Percentiles rank a stretch among this genome's conserved stretches.
Evolutionary conservation across 371 early-diverging fungal species (phyloP).

Genomic region (Lichtheimia hyalospora): DNA sequence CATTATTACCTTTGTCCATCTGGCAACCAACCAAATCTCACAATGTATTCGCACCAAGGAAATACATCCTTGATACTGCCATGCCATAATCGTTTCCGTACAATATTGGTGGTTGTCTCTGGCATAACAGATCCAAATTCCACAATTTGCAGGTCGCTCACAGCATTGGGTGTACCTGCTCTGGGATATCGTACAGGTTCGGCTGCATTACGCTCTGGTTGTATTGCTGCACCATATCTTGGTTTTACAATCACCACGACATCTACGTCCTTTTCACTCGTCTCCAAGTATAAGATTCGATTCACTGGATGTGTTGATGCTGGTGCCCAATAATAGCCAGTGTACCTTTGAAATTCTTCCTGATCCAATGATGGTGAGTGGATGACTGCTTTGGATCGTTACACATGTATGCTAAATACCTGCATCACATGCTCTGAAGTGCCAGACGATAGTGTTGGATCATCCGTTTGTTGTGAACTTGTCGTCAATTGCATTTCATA

Average conservation of each 20-base stretch:
- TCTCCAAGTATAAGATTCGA: conserved; percentile 65
- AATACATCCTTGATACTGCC: conserved; percentile 45
- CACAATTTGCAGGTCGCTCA: conserved; percentile 58
- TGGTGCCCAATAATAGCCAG: conserved; percentile 71
- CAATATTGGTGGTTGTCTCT: conserved; percentile 9
- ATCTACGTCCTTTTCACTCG: conserved; percentile 65
- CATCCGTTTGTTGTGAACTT: conserved; percentile 35
- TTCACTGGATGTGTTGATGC: conserved; percentile 27
- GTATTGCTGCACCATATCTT: neutral
- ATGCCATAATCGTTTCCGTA: conserved; percentile 51
- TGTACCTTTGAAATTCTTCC: conserved; percentile 76
- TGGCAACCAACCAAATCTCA: conserved; percentile 76
- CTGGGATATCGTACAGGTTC: conserved; percentile 58
- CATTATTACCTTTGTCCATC: conserved; percentile 59
- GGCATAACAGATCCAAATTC: conserved; percentile 39
- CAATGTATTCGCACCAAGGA: conserved; percentile 80
- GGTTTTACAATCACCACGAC: conserved; percentile 52
- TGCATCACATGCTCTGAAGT: conserved; percentile 77
- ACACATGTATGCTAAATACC: conserved; percentile 19
- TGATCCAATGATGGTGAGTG: conserved; percentile 11
- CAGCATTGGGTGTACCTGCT: conserved; percentile 64
- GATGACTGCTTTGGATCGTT: neutral
- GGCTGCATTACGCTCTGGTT: neutral
- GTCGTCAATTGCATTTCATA: conserved; percentile 66
- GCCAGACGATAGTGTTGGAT: conserved; percentile 56